Evolutionary conservation across 352 stramenopile species (phyloP).

Genomic region (Elongisporangium senticosum): DNA sequence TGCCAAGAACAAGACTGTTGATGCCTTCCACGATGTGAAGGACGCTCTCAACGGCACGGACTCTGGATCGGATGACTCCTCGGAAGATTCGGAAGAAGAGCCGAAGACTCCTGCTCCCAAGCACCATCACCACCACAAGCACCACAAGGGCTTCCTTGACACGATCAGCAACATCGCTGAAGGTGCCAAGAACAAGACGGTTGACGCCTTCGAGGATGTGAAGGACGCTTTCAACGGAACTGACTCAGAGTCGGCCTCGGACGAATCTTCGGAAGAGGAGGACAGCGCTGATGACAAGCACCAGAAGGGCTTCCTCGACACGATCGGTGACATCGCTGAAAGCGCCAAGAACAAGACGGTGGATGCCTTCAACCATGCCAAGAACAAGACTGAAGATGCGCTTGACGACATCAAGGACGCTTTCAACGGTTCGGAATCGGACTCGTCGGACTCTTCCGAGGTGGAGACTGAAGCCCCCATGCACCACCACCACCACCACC

Average conservation of each 20-base stretch:
- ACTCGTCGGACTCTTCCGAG: conserved; percentile 11
- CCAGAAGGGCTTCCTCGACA: conserved; percentile 13
- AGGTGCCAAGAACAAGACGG: conserved; percentile 16
- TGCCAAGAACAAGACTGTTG: conserved; percentile 16
- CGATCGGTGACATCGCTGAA: conserved; percentile 16
- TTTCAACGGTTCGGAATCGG: conserved; percentile 12
- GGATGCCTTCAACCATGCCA: conserved; percentile 8
- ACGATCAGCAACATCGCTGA: neutral
- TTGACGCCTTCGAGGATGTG: conserved; percentile 13
- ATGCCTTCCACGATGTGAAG: conserved; percentile 18
- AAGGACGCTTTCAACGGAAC: conserved; percentile 21
- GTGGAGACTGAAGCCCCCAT: conserved; percentile 11
- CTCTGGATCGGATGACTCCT: conserved; percentile 3
- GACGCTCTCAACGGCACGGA: conserved; percentile 13
- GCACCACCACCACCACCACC: conserved; percentile 13
- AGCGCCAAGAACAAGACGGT: conserved; percentile 16
- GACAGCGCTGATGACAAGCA: conserved; percentile 11
- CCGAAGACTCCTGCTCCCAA: conserved; percentile 10
- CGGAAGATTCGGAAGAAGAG: conserved; percentile 1
- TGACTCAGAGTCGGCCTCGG: conserved; percentile 13
- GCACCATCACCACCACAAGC: conserved; percentile 18
- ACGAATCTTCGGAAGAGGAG: conserved; percentile 10
- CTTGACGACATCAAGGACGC: conserved; percentile 14
- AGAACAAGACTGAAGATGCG: conserved; percentile 11
- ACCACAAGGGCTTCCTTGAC: conserved; percentile 6